A percentile compares a stretch with the other conserved stretches of the same genome.
Evolutionary conservation across 2,329 filamentous ascomycete genomes (phyloP).

Genomic region (Pyricularia grisea): DNA sequence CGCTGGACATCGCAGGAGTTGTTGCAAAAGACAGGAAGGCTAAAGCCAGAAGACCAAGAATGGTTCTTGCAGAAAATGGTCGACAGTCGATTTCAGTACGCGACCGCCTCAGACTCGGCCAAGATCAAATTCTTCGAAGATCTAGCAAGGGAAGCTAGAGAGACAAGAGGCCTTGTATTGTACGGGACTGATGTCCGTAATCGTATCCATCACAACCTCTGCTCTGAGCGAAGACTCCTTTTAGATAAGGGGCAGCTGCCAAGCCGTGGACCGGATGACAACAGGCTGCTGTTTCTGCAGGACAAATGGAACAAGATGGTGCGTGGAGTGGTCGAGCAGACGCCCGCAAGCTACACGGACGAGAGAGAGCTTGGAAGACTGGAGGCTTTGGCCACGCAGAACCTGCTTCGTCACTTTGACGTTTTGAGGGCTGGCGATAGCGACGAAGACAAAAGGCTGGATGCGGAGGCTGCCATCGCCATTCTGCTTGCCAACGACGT

Average conservation of each 20-base stretch:
- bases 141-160: neutral
- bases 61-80: conserved; percentile 1
- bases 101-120: neutral
- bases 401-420: neutral
- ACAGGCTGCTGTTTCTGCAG: neutral
- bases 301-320: conserved; percentile 1
- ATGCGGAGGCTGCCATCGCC: neutral
- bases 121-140: neutral
- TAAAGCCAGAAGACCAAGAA: neutral
- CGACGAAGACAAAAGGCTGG: neutral
- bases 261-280: neutral
- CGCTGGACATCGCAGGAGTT: neutral
- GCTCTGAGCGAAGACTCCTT: neutral
- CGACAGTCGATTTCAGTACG: neutral
- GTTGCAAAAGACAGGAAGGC: neutral
- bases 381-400: neutral
- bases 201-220: neutral
- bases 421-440: neutral
- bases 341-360: neutral
- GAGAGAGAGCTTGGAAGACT: neutral
- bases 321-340: neutral
- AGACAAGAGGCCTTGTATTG: neutral
- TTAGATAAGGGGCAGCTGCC: neutral
- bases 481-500: neutral
- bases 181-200: neutral